Conservation (phyloP, 2,329 filamentous ascomycete species). For the Ophiostoma sp. region DNA sequence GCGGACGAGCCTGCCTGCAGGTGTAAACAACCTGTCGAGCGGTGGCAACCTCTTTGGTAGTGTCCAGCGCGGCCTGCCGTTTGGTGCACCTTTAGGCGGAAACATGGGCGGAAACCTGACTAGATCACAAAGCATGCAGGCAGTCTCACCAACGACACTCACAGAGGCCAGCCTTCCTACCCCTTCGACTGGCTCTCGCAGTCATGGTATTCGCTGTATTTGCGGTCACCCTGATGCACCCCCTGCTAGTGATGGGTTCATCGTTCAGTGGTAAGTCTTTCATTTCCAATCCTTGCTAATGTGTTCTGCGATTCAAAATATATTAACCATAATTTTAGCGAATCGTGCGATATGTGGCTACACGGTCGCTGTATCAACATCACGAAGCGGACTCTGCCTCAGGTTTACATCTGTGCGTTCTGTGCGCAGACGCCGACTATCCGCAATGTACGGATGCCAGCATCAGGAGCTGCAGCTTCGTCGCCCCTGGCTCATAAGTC, state of each 20-base stretch:
- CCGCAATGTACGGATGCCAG: conserved; percentile 43
- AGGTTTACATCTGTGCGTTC: conserved; percentile 59
- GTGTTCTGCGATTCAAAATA: not conserved
- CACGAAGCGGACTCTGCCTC: conserved; percentile 50
- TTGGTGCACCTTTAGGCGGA: conserved; percentile 24
- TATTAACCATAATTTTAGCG: conserved; percentile 37
- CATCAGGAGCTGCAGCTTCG: conserved; percentile 31
- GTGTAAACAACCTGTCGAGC: conserved; percentile 14
- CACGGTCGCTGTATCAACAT: conserved; percentile 61
- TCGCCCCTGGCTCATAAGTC: conserved; percentile 45
- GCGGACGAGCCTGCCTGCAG: conserved; percentile 29
- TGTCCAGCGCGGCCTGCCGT: conserved; percentile 19
- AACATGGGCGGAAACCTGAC: conserved; percentile 25
- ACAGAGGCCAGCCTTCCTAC: conserved; percentile 46
- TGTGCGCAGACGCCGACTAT: conserved; percentile 56
- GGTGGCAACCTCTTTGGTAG: conserved; percentile 23
- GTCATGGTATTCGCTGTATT: conserved; percentile 50
- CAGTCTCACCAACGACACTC: conserved; percentile 48
- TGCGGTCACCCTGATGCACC: conserved; percentile 45
- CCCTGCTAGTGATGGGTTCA: conserved; percentile 46
- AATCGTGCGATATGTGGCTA: conserved; percentile 61
- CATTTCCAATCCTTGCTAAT: not conserved
- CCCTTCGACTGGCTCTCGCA: conserved; percentile 40
- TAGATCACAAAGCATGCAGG: conserved; percentile 25
- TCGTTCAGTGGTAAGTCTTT: conserved; percentile 57